A percentile compares a stretch with the other conserved stretches of the same genome.
These are phyloP conservation scores for Leptographium flavum DNA, from an alignment of 2,329 filamentous ascomycete genomes.

Conservation along the genomic window DNA sequence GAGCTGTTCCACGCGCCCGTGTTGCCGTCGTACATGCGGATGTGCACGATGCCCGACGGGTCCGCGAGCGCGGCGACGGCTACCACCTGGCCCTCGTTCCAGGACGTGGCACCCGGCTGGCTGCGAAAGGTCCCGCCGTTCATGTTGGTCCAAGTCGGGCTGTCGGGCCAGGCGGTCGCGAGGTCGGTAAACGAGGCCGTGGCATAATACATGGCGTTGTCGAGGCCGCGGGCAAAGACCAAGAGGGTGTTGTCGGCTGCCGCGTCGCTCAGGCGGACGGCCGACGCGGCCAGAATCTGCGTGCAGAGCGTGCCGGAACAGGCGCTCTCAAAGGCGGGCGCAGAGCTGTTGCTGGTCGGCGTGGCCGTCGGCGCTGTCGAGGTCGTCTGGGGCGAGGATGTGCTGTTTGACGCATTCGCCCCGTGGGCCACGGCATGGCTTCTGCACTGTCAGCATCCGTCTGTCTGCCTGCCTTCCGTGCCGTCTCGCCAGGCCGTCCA, in stretches of 20 bases:
- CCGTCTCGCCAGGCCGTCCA: neutral
- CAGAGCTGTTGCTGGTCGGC: too few species aligned
- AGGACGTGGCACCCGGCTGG: neutral
- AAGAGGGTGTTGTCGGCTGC: neutral
- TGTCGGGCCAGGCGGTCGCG: neutral
- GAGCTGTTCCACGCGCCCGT: neutral
- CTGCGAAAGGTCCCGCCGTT: neutral
- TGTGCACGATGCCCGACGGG: neutral
- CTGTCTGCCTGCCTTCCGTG: too few species aligned
- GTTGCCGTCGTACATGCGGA: neutral
- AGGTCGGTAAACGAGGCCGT: neutral
- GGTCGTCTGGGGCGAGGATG: too few species aligned
- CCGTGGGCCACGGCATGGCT: too few species aligned
- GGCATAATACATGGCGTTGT: neutral
- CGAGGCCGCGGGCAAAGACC: neutral
- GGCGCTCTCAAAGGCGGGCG: too few species aligned
- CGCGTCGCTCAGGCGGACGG: neutral
- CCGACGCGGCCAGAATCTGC: neutral
- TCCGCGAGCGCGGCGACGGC: neutral
- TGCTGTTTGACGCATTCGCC: too few species aligned
- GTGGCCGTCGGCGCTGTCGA: too few species aligned
- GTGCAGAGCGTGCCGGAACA: neutral
- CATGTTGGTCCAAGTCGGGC: neutral
- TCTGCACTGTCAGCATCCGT: too few species aligned
- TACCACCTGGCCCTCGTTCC: neutral